phyloP scores from a whole-genome alignment of 306 rosid genomes.

The Begonia masoniana region DNA sequence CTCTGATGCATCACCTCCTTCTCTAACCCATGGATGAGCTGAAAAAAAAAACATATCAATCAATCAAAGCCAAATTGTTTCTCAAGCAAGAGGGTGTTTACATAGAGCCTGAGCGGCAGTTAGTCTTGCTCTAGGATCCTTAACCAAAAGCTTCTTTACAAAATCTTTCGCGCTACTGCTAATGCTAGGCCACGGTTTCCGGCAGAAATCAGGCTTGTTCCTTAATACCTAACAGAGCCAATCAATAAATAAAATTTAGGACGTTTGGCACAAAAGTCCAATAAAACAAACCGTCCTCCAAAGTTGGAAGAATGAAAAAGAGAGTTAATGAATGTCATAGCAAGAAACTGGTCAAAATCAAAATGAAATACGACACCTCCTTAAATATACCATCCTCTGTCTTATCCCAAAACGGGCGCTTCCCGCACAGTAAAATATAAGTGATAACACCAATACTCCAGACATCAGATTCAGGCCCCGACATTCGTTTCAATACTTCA shows the following conservation, averaged over 20 bases:
- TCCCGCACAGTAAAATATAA: constrained; percentile 91
- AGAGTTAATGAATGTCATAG: neutral
- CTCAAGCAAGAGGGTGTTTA: constrained; percentile 22
- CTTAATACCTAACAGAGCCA: constrained; percentile 46
- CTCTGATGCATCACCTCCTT: constrained; percentile 88
- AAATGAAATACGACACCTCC: constrained; percentile 52
- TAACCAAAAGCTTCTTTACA: constrained; percentile 82
- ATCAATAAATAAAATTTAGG: too few relatives aligned
- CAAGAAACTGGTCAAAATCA: neutral
- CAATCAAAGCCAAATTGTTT: constrained; percentile 6
- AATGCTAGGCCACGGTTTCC: constrained; percentile 95
- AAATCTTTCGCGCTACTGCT: constrained; percentile 78
- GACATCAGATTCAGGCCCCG: constrained; percentile 99
- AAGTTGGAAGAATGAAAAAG: too few relatives aligned
- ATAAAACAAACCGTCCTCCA: too few relatives aligned
- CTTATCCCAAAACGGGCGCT: constrained; percentile 99
- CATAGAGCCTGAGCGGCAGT: constrained; percentile 99
- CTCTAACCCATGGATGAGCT: constrained; percentile 98
- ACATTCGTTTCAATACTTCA: constrained; percentile 89
- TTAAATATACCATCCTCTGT: constrained; percentile 99
- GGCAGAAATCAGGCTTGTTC: constrained; percentile 93
- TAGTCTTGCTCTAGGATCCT: constrained; percentile 92
- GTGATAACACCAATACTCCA: constrained; percentile 99
- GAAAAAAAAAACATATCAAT: constrained; percentile 24
- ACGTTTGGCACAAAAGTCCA: too few relatives aligned